Percentiles rank a stretch among this genome's conserved stretches.
These are phyloP conservation scores for Cymbopogon citratus DNA, from an alignment of 176 grass and related monocot genomes.

Conservation along the genomic window DNA sequence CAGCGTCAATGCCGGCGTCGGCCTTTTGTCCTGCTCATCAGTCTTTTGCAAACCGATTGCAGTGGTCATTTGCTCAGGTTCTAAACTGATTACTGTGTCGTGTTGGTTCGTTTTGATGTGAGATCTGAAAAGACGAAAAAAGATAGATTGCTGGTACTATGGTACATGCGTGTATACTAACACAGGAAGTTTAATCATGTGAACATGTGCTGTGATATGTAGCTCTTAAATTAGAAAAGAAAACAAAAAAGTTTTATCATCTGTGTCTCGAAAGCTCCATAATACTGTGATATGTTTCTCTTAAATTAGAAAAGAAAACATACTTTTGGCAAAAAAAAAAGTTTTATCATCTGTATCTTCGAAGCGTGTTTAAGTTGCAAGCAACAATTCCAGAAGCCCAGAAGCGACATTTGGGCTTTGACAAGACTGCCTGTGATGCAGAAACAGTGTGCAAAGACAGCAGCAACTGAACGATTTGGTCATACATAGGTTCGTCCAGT, in stretches of 20 bases:
- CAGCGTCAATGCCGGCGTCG: not conserved
- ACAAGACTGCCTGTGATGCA: not conserved
- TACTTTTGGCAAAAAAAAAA: not conserved
- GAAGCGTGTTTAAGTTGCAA: not conserved
- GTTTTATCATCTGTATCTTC: not conserved
- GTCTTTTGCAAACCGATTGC: not conserved
- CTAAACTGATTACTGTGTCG: not conserved
- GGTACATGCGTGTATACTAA: constrained; percentile 40
- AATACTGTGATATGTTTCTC: constrained; percentile 9
- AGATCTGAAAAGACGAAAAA: not conserved
- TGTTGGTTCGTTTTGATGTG: constrained; percentile 34
- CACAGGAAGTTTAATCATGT: constrained; percentile 14
- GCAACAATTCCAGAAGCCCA: not conserved
- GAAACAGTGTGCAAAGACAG: not conserved
- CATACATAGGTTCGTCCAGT: not conserved
- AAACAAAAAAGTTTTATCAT: not conserved
- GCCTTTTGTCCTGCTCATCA: not conserved
- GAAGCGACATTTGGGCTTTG: not conserved
- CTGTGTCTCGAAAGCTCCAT: not conserved
- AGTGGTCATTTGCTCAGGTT: not conserved
- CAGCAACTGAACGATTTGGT: not conserved
- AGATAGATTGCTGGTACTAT: not conserved
- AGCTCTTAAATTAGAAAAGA: constrained; percentile 14
- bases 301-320: constrained; percentile 19
- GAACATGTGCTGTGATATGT: constrained; percentile 17